Conservation (phyloP, 2,329 filamentous ascomycete genomes). For the Pseudogymnoascus sp. region DNA sequence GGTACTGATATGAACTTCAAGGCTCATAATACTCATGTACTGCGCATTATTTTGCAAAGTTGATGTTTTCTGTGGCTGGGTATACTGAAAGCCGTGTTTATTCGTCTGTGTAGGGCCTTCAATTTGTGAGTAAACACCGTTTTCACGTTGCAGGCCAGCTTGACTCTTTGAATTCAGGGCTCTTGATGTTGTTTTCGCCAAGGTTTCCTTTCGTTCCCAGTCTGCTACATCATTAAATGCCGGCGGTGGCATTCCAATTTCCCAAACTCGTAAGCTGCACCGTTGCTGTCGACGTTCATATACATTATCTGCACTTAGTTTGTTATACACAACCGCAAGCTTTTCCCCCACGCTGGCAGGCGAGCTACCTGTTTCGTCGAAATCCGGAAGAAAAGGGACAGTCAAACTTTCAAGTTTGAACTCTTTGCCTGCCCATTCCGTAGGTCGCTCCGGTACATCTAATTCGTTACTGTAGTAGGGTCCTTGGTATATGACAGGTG, state of each 20-base stretch:
- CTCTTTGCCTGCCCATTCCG: constrained; percentile 82
- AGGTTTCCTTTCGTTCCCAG: constrained; percentile 50
- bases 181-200: constrained; percentile 18
- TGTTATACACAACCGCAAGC: constrained; percentile 39
- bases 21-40: constrained; percentile 94
- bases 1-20: constrained; percentile 88
- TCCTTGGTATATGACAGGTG: constrained; percentile 71
- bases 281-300: constrained; percentile 45
- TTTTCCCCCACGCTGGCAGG: constrained; percentile 48
- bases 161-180: constrained; percentile 22
- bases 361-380: constrained; percentile 56
- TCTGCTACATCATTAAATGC: constrained; percentile 56
- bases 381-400: constrained; percentile 70
- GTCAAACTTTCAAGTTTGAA: constrained; percentile 71
- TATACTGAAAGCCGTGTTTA: constrained; percentile 77
- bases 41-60: constrained; percentile 76
- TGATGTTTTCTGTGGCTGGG: constrained; percentile 64
- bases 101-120: constrained; percentile 80
- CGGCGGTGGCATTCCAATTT: constrained; percentile 64
- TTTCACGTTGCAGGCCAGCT: constrained; percentile 20
- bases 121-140: constrained; percentile 64
- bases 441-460: constrained; percentile 67
- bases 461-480: constrained; percentile 76
- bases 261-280: constrained; percentile 66
- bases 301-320: constrained; percentile 39